Conservation (phyloP, 192 early-diverging fungal genomes). For the Backusella sp. region DNA sequence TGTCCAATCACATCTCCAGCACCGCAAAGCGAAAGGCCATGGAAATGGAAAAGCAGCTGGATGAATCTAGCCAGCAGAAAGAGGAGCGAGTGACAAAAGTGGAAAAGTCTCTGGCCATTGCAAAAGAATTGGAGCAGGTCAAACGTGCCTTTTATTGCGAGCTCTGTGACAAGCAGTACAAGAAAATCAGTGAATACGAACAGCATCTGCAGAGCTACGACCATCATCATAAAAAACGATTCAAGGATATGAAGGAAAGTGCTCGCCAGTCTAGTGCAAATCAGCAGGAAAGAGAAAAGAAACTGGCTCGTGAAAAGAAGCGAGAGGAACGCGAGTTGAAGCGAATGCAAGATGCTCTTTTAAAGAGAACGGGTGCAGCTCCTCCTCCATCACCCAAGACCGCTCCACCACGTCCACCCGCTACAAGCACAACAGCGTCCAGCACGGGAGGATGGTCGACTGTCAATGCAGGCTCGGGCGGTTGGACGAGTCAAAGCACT, state of each 20-base stretch:
- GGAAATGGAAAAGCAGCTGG: conserved; percentile 62
- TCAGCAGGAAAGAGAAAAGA: conserved; percentile 39
- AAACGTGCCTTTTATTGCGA: conserved; percentile 78
- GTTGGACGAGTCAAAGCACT: background rate
- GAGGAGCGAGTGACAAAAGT: conserved; percentile 56
- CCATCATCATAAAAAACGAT: conserved; percentile 77
- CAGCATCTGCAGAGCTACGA: conserved; percentile 75
- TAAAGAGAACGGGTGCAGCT: conserved; percentile 37
- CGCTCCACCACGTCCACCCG: background rate
- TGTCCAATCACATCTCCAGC: conserved; percentile 49
- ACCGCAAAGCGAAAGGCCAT: conserved; percentile 63
- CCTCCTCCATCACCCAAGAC: background rate
- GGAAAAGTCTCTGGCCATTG: conserved; percentile 45
- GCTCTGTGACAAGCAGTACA: conserved; percentile 80
- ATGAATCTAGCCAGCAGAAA: conserved; percentile 62
- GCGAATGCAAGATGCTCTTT: conserved; percentile 63
- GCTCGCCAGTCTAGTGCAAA: conserved; percentile 34
- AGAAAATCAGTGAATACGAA: conserved; percentile 73
- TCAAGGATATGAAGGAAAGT: conserved; percentile 76
- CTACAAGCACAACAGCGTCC: background rate
- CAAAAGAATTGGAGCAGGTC: conserved; percentile 55
- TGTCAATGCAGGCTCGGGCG: background rate
- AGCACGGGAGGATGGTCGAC: conserved; percentile 10
- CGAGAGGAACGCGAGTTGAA: conserved; percentile 68
- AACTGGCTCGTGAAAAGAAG: conserved; percentile 61